Base-by-base conservation (phyloP, 2,329 filamentous ascomycete genomes). In the Alternaria sp. region DNA sequence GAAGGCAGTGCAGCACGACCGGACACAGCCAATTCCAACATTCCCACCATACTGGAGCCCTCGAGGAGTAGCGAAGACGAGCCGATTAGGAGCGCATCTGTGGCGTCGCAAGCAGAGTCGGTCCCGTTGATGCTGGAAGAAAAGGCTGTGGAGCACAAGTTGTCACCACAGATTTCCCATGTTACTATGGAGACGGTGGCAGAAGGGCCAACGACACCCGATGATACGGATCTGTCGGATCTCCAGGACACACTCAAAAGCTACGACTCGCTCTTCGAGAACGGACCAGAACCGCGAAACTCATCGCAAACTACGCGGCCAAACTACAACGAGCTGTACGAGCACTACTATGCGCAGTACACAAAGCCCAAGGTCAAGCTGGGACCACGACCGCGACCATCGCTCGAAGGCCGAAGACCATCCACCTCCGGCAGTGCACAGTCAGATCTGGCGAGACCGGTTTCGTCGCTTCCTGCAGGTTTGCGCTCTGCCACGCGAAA, bases 321-420 rank as follows among this genome's bases (percentile, higher is more conserved):
- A 39, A 72, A 71, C 51, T 70, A 73, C 44, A 66, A 74, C 41
- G 78, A 83, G 54, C 70, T 79, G 13, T 81, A 81, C 63, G 78
- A 78, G 54, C 78, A 78, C 60, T 82, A 82, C 52, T 81, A 84
- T 65, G 80, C 80, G 23, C 74, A 80, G 42, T 81, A 80, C 68
- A 92, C 78, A 66, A 92, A 91, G 71, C 90, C 89, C 41, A 97
- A 96, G 75, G 88, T 97, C 55, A 97, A 96, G 78, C 85, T 97
- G 41, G 95, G 89, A 1, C 94, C 95, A 4, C 85, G 95, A 51
- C 94, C 94, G 9, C 86, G 94, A 44, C 93, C 93, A 26, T 94
- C 92, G 3, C 74, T 88, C 40, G 89, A 92, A 61, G 81, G 84
- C 64, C 83, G 86, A 56, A 84, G 88, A 45, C 84, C 85, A 44